Conservation (phyloP, 768 basidiomycete species). For the Calocybe gangraenosa region DNA sequence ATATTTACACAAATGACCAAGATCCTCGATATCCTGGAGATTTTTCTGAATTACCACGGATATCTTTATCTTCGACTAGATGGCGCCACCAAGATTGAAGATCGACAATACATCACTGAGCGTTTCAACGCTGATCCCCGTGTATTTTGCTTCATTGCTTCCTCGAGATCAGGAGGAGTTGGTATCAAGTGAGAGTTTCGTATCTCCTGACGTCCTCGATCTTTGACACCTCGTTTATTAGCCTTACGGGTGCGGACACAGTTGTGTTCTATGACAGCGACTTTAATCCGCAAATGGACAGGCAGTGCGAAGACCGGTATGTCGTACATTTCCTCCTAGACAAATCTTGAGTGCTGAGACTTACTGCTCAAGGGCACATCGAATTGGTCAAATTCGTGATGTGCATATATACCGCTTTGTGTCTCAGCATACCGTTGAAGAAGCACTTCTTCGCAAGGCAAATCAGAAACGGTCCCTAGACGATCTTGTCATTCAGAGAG, state of each 20-base stretch:
- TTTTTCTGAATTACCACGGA: slow-evolving; percentile 89
- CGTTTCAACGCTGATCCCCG: slow-evolving; percentile 76
- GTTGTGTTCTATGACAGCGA: slow-evolving; percentile 98
- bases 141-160: slow-evolving; percentile 86
- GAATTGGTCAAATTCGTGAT: slow-evolving; percentile 96
- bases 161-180: slow-evolving; percentile 77
- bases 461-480: slow-evolving; percentile 95
- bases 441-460: slow-evolving; percentile 95
- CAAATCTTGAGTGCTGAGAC: not conserved
- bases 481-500: slow-evolving; percentile 86
- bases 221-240: slow-evolving; percentile 23
- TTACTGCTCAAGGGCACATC: slow-evolving; percentile 65
- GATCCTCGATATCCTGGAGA: slow-evolving; percentile 91
- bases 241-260: slow-evolving; percentile 86
- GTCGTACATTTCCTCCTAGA: slow-evolving; percentile 14
- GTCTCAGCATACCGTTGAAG: slow-evolving; percentile 87
- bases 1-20: slow-evolving; percentile 98
- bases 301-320: slow-evolving; percentile 91
- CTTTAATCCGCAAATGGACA: slow-evolving; percentile 97
- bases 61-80: slow-evolving; percentile 93
- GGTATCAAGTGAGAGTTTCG: slow-evolving; percentile 79
- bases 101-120: slow-evolving; percentile 88
- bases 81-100: slow-evolving; percentile 93
- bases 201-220: slow-evolving; percentile 12
- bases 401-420: slow-evolving; percentile 97